Percentiles rank a stretch among this genome's conserved stretches.
Conservation (phyloP, 2,329 filamentous ascomycete species). For the Penicillium capsulatum region DNA sequence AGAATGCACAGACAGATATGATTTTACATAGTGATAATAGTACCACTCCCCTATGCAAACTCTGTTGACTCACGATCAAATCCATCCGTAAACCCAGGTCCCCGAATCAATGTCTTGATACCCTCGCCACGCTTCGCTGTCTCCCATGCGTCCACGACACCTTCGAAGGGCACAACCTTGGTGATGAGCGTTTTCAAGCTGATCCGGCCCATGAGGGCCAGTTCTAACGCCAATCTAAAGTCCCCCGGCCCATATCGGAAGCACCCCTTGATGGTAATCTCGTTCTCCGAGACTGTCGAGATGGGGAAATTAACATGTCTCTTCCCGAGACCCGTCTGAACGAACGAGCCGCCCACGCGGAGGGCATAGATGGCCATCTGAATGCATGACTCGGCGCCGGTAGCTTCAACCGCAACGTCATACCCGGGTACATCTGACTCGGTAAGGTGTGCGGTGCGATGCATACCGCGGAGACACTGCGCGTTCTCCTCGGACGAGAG, state of each 20-base stretch:
- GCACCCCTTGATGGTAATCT: constrained; percentile 33
- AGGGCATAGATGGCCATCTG: constrained; percentile 43
- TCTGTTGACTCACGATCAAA: background rate
- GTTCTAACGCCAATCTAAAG: constrained; percentile 37
- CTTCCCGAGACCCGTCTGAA: constrained; percentile 38
- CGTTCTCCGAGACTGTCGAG: constrained; percentile 34
- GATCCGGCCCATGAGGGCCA: constrained; percentile 30
- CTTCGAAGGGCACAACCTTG: constrained; percentile 31
- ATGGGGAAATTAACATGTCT: constrained; percentile 38
- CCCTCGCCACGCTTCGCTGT: constrained; percentile 18
- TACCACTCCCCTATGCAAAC: background rate
- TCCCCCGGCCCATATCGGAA: constrained; percentile 34
- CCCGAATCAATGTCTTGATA: constrained; percentile 24
- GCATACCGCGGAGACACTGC: constrained; percentile 28
- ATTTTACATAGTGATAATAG: background rate
- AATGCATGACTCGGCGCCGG: constrained; percentile 43
- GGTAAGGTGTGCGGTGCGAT: constrained; percentile 2
- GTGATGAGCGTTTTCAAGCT: constrained; percentile 32
- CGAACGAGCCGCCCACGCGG: constrained; percentile 27
- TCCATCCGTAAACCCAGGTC: constrained; percentile 10
- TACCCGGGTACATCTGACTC: constrained; percentile 38
- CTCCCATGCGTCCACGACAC: constrained; percentile 35
- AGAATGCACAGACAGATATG: constrained; percentile 7
- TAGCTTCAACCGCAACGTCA: constrained; percentile 42
- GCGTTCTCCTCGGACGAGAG: constrained; percentile 25